Percentiles rank a stretch among this genome's conserved stretches.
Conservation (phyloP, 2,329 filamentous ascomycete genomes). For the Penicillium sp. region DNA sequence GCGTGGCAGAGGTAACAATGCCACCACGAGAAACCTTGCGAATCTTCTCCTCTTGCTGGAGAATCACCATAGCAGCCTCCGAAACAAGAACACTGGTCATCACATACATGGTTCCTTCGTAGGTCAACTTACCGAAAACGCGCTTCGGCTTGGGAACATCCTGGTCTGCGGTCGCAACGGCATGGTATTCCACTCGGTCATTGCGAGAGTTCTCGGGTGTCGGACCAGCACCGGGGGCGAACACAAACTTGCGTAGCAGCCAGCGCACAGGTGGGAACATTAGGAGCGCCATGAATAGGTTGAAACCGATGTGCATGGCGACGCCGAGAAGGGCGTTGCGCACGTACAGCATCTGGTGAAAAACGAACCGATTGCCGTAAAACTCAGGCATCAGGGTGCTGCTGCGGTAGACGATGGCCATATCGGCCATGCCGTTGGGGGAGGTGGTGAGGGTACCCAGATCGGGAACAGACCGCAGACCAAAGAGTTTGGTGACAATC, state of each 20-base stretch:
- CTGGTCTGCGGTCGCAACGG: constrained; percentile 47
- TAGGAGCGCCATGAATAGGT: constrained; percentile 48
- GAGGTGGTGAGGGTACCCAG: constrained; percentile 60
- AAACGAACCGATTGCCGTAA: constrained; percentile 60
- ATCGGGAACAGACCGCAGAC: constrained; percentile 55
- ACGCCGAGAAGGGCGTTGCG: constrained; percentile 50
- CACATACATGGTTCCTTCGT: constrained; percentile 44
- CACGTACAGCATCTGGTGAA: constrained; percentile 57
- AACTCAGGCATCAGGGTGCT: constrained; percentile 59
- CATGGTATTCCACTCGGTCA: constrained; percentile 44
- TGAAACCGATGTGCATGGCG: constrained; percentile 50
- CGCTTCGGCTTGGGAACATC: constrained; percentile 34
- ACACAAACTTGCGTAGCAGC: constrained; percentile 48
- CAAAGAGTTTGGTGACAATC: constrained; percentile 41
- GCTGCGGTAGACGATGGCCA: constrained; percentile 59
- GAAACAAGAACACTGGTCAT: constrained; percentile 46
- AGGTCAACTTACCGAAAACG: constrained; percentile 44
- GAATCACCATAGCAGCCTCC: constrained; percentile 47
- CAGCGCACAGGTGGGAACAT: constrained; percentile 55
- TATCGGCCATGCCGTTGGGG: constrained; percentile 53
- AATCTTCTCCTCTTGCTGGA: constrained; percentile 43
- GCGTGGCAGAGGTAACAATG: constrained; percentile 49
- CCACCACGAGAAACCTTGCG: constrained; percentile 45
- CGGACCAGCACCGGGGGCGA: constrained; percentile 53
- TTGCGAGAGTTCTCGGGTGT: constrained; percentile 42